Base-by-base conservation (phyloP, 352 stramenopile genomes). In the Globisporangium radiosum region DNA sequence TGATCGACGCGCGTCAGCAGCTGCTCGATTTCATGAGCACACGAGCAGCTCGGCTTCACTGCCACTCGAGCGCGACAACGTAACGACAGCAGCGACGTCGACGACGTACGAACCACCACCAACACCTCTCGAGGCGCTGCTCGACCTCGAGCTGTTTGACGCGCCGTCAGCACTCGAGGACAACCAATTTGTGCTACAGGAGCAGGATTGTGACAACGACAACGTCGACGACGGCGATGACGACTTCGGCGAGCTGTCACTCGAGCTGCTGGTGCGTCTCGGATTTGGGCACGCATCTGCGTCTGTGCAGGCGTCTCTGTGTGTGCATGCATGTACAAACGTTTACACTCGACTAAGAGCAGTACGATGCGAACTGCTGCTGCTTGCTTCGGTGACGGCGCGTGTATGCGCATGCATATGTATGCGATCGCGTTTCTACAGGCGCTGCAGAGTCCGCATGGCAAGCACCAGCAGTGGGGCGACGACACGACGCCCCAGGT, bases 371-470 rank as follows among this genome's bases (percentile, higher is more conserved):
- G 25, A 33, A 33, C 25, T 33, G 25, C 25, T 33, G 25, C 25
- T 33, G 25, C 25, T 33, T 33, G 25, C 25, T 33, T 33, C 2
- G 25, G 25, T 33, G 25, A 33, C 25, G 25, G 25, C 25, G 25
- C 25, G 25, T 33, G 25, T 33, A 33, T 33, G 25, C 25, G 25
- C 25, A 11, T 51, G 45, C 42, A 50, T 36, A 55, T 33, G 25
- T 33, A 33, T 33, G 25, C 25, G 25, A 33, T 33, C 25, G 1
- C 54, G 19, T n/a, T 9, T 63, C 15, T n/a, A 10, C 52, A 91
- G 81, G 82, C 82, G 7, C 54, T 92, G 17, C 80, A 90, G 57
- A 92, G 82, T 54, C 82, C 82, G 5, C 82, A 90, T 33, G 82
- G 78, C 0, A 72, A 69, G 47, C 73, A 66, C 15, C 72, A 82